Evolutionary conservation across 2,329 filamentous ascomycete species (phyloP).

Genomic region (Hirsutella rhossiliensis): DNA sequence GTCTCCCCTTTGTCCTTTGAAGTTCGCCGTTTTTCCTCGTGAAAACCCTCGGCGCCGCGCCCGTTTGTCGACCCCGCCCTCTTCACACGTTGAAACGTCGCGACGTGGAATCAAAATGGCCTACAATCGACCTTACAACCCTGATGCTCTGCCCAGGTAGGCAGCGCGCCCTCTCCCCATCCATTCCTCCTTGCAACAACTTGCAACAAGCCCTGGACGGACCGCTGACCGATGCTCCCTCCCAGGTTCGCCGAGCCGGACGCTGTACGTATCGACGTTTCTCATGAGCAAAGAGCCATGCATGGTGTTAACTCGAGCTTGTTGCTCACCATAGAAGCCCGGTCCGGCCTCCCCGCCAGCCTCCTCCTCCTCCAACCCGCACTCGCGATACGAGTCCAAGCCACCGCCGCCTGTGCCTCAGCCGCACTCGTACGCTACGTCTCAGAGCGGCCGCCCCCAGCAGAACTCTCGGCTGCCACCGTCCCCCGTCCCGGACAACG

Average conservation of each 20-base stretch:
- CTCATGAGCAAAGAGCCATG: not conserved
- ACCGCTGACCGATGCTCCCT: slow-evolving; percentile 12
- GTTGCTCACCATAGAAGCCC: slow-evolving; percentile 20
- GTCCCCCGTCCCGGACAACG: slow-evolving; percentile 42
- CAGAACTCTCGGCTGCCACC: slow-evolving; percentile 49
- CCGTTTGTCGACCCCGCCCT: too few species aligned
- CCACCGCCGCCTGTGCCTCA: slow-evolving; percentile 22
- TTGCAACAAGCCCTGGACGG: slow-evolving; percentile 1
- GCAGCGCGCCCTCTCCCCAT: slow-evolving; percentile 18
- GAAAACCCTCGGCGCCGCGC: too few species aligned
- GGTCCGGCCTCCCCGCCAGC: slow-evolving; percentile 13
- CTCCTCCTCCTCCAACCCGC: slow-evolving; percentile 2
- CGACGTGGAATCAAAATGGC: slow-evolving; percentile 53
- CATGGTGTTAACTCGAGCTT: not conserved
- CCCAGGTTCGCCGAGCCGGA: slow-evolving; percentile 64
- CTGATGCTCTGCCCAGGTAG: slow-evolving; percentile 87
- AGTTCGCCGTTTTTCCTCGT: too few species aligned
- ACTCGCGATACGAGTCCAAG: slow-evolving; percentile 35
- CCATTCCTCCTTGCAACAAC: too few species aligned
- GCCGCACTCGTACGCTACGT: slow-evolving; percentile 1
- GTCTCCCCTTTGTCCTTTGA: too few species aligned
- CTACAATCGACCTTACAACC: slow-evolving; percentile 88
- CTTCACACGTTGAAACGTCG: not conserved
- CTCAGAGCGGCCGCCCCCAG: not conserved
- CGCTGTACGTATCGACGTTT: slow-evolving; percentile 32